phyloP scores from a whole-genome alignment of 148 eudicot genomes.

The Cornus controversa region DNA sequence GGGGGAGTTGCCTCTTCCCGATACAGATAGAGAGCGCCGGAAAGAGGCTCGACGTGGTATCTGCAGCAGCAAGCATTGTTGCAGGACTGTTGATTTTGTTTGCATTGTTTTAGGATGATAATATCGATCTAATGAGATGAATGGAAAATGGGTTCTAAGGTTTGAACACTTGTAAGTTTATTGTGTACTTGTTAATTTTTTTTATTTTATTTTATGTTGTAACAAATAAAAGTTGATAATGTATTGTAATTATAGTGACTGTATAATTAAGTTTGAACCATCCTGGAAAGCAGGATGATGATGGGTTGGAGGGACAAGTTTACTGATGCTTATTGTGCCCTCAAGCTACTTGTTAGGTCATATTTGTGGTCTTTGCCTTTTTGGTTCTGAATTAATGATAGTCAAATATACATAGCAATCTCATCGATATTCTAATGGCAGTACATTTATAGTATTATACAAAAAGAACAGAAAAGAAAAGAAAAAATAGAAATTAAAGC shows the following conservation, averaged over 20 bases:
- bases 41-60: conserved; percentile 6
- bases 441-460: too few relatives aligned
- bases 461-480: too few relatives aligned
- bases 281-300: not conserved
- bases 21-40: conserved; percentile 42
- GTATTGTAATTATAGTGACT: not conserved
- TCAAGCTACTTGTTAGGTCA: too few relatives aligned
- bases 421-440: too few relatives aligned
- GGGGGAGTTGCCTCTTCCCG: conserved; percentile 44
- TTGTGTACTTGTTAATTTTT: too few relatives aligned
- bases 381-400: too few relatives aligned
- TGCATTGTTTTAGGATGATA: conserved; percentile 21
- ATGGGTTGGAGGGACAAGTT: too few relatives aligned
- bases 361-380: too few relatives aligned
- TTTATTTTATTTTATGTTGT: not conserved
- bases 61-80: not conserved
- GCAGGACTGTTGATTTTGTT: conserved; percentile 19
- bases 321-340: too few relatives aligned
- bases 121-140: too few relatives aligned
- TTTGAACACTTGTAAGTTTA: not conserved
- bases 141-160: not conserved
- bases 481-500: too few relatives aligned
- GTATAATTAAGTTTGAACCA: not conserved
- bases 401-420: too few relatives aligned
- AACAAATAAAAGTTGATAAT: not conserved